Evolutionary conservation across 169 alveolate genomes (phyloP).

Genomic region (Ichthyophthirius multifiliis): DNA sequence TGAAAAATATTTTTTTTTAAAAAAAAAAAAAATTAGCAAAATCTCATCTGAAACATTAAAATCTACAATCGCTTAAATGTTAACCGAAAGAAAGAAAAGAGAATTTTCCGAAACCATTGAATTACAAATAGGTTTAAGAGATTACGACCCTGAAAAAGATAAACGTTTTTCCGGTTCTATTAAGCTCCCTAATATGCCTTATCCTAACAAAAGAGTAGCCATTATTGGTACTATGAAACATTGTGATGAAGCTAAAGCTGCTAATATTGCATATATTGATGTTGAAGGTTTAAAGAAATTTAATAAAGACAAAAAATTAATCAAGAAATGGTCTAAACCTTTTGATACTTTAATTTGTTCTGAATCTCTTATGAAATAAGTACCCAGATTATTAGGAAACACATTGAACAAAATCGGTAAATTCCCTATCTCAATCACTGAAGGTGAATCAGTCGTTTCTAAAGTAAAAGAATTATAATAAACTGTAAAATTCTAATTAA

Average conservation of each 20-base stretch:
- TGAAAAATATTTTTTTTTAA: too few species aligned
- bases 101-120: constrained; percentile 98
- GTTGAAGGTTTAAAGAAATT: constrained; percentile 98
- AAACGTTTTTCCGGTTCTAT: constrained; percentile 99
- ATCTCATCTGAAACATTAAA: constrained; percentile 58
- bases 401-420: constrained; percentile 98
- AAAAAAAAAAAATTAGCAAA: constrained; percentile 46
- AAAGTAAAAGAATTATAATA: constrained; percentile 96
- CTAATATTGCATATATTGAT: constrained; percentile 96
- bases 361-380: constrained; percentile 97
- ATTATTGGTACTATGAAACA: constrained; percentile 99
- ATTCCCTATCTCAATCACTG: constrained; percentile 99
- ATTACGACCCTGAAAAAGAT: constrained; percentile 99
- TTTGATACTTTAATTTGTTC: constrained; percentile 93
- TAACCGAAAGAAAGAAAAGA: constrained; percentile 93
- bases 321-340: constrained; percentile 91
- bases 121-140: constrained; percentile 98
- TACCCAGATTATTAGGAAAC: constrained; percentile 99
- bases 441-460: constrained; percentile 93
- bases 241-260: constrained; percentile 95
- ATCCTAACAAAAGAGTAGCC: constrained; percentile 95
- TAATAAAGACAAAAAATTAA: constrained; percentile 98
- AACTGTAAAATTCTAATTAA: constrained; percentile 88
- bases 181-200: constrained; percentile 96
- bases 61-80: constrained; percentile 90